Percentiles rank a stretch among this genome's conserved stretches.
phyloP scores from a whole-genome alignment of 768 basidiomycete genomes.

The Tubosaeta sp. region DNA sequence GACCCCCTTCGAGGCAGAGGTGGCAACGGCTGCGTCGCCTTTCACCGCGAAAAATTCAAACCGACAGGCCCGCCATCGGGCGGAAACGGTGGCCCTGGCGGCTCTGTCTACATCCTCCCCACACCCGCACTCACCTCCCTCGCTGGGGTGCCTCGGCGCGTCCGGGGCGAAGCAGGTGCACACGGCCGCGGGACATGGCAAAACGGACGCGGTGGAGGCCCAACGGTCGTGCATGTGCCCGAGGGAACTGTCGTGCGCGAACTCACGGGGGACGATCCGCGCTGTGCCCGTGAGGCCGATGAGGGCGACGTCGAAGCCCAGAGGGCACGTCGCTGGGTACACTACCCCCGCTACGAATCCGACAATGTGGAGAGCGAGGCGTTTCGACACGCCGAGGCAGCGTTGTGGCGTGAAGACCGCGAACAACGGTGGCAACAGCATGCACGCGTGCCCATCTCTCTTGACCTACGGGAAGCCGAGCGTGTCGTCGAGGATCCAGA shows the following conservation, averaged over 20 bases:
- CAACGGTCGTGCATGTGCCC: constrained; percentile 77
- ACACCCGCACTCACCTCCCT: constrained; percentile 76
- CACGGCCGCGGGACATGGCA: constrained; percentile 85
- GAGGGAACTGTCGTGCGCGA: constrained; percentile 87
- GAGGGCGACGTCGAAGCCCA: constrained; percentile 36
- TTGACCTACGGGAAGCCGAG: constrained; percentile 60
- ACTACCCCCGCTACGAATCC: constrained; percentile 67
- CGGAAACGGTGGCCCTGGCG: constrained; percentile 87
- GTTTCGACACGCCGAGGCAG: constrained; percentile 69
- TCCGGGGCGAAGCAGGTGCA: constrained; percentile 62
- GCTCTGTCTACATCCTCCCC: constrained; percentile 81
- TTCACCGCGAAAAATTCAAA: constrained; percentile 85
- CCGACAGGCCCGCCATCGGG: constrained; percentile 88
- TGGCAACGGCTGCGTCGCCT: constrained; percentile 89
- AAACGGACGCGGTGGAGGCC: constrained; percentile 72
- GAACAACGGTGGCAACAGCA: constrained; percentile 43
- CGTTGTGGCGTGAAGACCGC: constrained; percentile 57
- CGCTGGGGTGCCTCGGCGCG: constrained; percentile 61
- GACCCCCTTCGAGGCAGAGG: constrained; percentile 57
- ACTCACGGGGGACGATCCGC: constrained; percentile 60
- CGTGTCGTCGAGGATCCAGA: constrained; percentile 30
- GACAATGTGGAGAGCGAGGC: constrained; percentile 57
- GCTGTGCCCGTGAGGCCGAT: constrained; percentile 67
- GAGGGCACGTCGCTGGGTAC: constrained; percentile 59
- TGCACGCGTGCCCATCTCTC: constrained; percentile 44